phyloP scores from a whole-genome alignment of 163 green algal genomes.

The Scenedesmus sp. region DNA sequence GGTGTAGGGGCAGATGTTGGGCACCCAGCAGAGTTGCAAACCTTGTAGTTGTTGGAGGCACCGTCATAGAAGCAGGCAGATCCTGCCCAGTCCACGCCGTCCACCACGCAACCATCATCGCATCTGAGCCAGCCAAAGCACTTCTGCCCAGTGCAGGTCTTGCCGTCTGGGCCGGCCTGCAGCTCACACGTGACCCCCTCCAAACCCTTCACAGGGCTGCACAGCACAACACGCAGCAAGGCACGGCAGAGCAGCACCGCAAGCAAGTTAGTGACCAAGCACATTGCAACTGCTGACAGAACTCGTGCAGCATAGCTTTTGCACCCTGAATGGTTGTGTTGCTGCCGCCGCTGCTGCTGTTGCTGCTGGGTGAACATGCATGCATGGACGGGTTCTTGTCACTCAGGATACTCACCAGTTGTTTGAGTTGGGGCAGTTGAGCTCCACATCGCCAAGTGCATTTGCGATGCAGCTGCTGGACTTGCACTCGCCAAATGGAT shows the following conservation, averaged over 20 bases:
- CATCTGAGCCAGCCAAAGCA: conserved; percentile 16
- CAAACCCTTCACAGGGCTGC: background rate
- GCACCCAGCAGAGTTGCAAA: background rate
- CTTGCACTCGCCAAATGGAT: conserved; percentile 5
- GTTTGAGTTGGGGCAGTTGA: background rate
- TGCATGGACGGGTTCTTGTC: too few relatives aligned
- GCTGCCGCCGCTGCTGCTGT: too few relatives aligned
- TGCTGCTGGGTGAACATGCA: too few relatives aligned
- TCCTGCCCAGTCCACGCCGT: background rate
- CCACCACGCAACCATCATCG: background rate
- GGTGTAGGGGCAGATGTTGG: background rate
- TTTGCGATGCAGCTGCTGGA: conserved; percentile 11
- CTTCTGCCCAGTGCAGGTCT: background rate
- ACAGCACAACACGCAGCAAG: too few relatives aligned
- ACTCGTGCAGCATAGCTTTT: too few relatives aligned
- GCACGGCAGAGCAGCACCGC: background rate
- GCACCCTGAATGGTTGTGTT: too few relatives aligned
- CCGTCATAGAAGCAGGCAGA: background rate
- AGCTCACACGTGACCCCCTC: background rate
- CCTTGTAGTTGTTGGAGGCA: background rate
- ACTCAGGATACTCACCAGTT: background rate
- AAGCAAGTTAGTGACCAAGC: background rate
- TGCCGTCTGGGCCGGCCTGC: background rate
- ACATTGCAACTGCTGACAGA: background rate
- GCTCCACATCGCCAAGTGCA: background rate